phyloP scores from a whole-genome alignment of 148 eudicot genomes.

The Heliosperma pusillum region DNA sequence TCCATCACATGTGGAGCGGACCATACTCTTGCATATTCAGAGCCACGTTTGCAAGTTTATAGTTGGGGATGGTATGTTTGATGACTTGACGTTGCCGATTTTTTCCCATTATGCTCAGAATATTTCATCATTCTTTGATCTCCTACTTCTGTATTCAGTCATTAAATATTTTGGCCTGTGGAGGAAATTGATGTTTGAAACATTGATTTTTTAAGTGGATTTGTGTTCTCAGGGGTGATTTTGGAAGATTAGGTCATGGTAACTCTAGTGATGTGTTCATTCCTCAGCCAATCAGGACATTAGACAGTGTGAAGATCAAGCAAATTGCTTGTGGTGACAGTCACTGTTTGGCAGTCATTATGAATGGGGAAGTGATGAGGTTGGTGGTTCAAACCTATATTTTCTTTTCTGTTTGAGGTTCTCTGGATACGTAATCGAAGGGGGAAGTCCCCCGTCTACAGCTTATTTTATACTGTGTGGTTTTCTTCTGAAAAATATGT shows the following conservation, averaged over 20 bases:
- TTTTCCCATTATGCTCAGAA: background rate
- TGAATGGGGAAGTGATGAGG: slow-evolving; percentile 88
- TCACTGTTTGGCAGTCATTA: slow-evolving; percentile 92
- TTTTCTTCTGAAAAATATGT: too few species aligned
- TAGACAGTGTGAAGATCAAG: slow-evolving; percentile 65
- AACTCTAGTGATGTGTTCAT: slow-evolving; percentile 85
- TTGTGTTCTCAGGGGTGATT: slow-evolving; percentile 78
- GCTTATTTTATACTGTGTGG: too few species aligned
- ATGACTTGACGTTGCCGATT: background rate
- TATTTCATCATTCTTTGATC: background rate
- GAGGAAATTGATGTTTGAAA: background rate
- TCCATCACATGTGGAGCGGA: slow-evolving; percentile 94
- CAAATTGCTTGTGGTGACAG: slow-evolving; percentile 99
- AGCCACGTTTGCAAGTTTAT: slow-evolving; percentile 59
- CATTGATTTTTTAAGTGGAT: slow-evolving; percentile 13
- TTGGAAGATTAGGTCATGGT: slow-evolving; percentile 99
- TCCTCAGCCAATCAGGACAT: slow-evolving; percentile 85
- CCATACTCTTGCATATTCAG: slow-evolving; percentile 85
- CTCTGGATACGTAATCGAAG: too few species aligned
- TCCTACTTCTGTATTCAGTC: too few species aligned
- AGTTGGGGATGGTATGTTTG: slow-evolving; percentile 96
- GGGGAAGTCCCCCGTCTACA: too few species aligned
- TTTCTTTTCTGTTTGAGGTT: background rate
- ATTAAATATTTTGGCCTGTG: too few species aligned
- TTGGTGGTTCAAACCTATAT: slow-evolving; percentile 26